A percentile compares a stretch with the other conserved stretches of the same genome.
Evolutionary conservation across 2,329 filamentous ascomycete species (phyloP).

Genomic region (Colletotrichum sp.): DNA sequence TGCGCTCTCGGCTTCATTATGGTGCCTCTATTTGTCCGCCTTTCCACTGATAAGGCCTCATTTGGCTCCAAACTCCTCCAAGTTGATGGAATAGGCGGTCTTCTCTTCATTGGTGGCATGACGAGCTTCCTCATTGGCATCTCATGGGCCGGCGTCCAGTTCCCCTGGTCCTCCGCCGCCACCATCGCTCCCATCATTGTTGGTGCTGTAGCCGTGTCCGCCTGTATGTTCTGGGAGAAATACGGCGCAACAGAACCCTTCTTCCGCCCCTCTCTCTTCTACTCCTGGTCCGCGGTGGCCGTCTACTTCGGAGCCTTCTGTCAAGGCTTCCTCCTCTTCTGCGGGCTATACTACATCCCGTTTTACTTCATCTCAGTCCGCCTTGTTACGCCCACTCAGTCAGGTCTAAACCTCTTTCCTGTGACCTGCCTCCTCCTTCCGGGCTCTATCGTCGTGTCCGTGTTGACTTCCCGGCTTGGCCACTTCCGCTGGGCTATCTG

Average conservation of each 20-base stretch:
- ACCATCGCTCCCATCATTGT: background rate
- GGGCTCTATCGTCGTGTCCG: background rate
- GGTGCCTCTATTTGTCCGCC: background rate
- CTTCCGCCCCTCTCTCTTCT: background rate
- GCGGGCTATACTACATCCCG: background rate
- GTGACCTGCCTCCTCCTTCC: background rate
- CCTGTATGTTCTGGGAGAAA: background rate
- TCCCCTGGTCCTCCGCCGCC: background rate
- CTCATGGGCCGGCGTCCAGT: background rate
- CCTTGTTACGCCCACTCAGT: background rate
- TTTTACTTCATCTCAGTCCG: background rate
- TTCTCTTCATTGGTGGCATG: background rate
- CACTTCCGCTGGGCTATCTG: background rate
- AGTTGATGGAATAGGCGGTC: background rate
- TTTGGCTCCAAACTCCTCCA: background rate
- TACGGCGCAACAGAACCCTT: background rate
- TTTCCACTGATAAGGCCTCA: background rate
- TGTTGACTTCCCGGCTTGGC: background rate
- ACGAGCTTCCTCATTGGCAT: background rate
- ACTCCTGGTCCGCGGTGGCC: background rate
- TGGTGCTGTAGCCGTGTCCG: background rate
- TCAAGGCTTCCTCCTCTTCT: background rate
- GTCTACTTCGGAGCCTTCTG: background rate
- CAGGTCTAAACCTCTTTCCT: background rate
- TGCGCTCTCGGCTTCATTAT: background rate